These are phyloP conservation scores for Blastosporella zonata DNA, from an alignment of 1,284 basidiomycete genomes.

Conservation along the genomic window DNA sequence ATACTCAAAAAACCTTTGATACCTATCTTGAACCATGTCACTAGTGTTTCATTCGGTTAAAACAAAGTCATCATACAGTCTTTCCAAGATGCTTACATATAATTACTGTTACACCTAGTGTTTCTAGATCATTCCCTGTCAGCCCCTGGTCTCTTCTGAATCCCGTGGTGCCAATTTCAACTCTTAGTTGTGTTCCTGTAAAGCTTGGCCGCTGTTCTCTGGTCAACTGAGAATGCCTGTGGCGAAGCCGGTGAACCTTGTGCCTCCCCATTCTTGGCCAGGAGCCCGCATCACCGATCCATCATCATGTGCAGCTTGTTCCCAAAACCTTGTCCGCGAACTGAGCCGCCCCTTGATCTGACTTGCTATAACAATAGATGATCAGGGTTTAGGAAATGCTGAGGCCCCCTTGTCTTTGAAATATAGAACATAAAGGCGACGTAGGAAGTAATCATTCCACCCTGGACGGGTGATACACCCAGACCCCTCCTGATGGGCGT, in stretches of 20 bases:
- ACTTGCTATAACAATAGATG: slow-evolving; percentile 4
- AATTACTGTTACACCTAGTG: neutral
- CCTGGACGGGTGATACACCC: no score
- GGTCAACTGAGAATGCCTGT: neutral
- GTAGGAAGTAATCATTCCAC: neutral
- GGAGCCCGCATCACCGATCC: no score
- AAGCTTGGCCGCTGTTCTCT: neutral
- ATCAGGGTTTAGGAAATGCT: neutral
- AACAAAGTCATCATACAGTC: neutral
- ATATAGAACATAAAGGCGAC: neutral
- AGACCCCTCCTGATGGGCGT: no score
- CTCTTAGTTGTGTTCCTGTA: neutral
- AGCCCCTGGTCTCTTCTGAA: neutral
- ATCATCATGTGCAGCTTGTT: neutral
- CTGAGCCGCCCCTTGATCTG: slow-evolving; percentile 6
- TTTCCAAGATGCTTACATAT: neutral
- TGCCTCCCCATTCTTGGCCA: neutral
- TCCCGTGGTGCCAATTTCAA: neutral
- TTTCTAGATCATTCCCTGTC: neutral
- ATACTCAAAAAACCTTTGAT: no score
- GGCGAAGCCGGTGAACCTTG: neutral
- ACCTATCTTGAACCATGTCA: neutral
- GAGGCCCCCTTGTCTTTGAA: neutral
- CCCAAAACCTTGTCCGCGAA: neutral
- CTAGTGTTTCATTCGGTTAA: neutral